phyloP scores from a whole-genome alignment of 371 early-diverging fungal genomes.

The Phascolomyces articulosus region DNA sequence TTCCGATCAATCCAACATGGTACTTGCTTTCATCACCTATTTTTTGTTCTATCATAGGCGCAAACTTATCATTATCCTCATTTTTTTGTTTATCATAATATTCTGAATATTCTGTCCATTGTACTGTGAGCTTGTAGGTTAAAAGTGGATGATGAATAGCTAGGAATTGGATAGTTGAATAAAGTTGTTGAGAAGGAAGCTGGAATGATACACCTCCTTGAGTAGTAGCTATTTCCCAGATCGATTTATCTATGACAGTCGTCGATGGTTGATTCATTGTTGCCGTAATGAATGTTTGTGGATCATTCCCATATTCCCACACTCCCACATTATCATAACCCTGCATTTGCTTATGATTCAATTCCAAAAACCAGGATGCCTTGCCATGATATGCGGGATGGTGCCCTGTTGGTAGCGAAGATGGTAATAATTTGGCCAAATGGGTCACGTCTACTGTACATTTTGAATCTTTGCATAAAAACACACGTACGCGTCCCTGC shows the following conservation, averaged over 20 bases:
- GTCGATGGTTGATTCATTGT: neutral
- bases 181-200: neutral
- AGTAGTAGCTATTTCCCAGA: neutral
- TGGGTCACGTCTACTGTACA: neutral
- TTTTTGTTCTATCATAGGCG: slow-evolving; percentile 67
- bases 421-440: neutral
- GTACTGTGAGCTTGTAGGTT: slow-evolving; percentile 55
- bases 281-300: slow-evolving; percentile 7
- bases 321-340: neutral
- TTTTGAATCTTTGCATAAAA: slow-evolving; percentile 1
- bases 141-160: slow-evolving; percentile 61
- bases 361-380: slow-evolving; percentile 5
- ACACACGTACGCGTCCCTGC: neutral
- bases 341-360: slow-evolving; percentile 18
- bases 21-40: slow-evolving; percentile 57
- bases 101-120: neutral
- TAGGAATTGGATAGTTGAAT: slow-evolving; percentile 53
- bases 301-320: neutral
- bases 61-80: slow-evolving; percentile 29
- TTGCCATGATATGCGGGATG: slow-evolving; percentile 3
- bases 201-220: neutral
- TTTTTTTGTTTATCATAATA: slow-evolving; percentile 16
- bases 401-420: slow-evolving; percentile 19
- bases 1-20: slow-evolving; percentile 6
- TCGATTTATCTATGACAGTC: neutral